Conservation (phyloP, 345 rosid genomes). For the Eucalyptus curtisii region DNA sequence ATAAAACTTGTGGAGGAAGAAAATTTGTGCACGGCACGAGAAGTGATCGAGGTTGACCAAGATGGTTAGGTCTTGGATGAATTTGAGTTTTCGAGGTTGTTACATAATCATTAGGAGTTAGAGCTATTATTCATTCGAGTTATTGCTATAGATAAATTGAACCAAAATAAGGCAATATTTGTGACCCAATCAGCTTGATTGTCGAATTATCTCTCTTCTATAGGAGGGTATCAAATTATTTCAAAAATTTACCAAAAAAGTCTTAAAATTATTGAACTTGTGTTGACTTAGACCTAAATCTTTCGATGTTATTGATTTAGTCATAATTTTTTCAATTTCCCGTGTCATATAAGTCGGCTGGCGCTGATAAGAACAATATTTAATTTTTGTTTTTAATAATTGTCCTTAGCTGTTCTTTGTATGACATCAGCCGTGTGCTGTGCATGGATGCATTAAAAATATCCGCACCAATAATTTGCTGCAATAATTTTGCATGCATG, state of each 20-base stretch:
- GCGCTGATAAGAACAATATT: accelerated
- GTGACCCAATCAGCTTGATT: not conserved
- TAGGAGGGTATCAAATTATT: not conserved
- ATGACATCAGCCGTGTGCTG: not conserved
- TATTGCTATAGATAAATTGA: not conserved
- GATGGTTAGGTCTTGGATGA: not conserved
- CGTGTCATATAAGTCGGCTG: accelerated
- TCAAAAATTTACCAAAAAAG: no score
- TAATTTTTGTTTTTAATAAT: no score
- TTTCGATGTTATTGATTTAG: accelerated
- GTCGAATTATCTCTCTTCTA: not conserved
- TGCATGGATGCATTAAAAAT: not conserved
- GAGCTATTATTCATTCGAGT: not conserved
- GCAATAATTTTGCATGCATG: not conserved
- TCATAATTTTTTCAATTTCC: no score
- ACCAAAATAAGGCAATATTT: not conserved
- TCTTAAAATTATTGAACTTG: accelerated
- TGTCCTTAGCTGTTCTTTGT: not conserved
- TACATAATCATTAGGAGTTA: not conserved
- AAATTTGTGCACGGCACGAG: not conserved
- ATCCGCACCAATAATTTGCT: not conserved
- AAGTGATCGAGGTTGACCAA: not conserved
- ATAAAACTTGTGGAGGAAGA: not conserved
- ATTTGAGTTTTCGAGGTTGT: not conserved
- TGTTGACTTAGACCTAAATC: no score